Base-by-base conservation (phyloP, 2,329 filamentous ascomycete genomes). In the Neocucurbitaria cava region DNA sequence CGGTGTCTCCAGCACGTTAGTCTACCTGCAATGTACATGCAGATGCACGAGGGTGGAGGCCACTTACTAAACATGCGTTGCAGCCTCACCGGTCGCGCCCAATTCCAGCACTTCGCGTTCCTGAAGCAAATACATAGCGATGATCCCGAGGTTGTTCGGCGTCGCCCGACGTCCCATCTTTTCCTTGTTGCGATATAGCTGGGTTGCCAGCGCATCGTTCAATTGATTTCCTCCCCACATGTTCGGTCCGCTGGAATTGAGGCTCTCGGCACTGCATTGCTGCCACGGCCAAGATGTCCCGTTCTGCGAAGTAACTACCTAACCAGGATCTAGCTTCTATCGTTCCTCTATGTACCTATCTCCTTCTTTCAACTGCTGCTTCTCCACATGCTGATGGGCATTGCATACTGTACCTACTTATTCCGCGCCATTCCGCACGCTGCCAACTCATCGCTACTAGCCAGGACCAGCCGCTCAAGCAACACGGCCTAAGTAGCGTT, bases 31-130 rank as follows among this genome's bases (percentile, higher is more conserved):
- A n/a, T n/a, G n/a, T n/a, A n/a, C n/a, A n/a, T n/a, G n/a, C 49
- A 51, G 46, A 54, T 56, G 57, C 43, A 51, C 49, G 40, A n/a
- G 20, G 52, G 38, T 56, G 54, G 50, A 58, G 46, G 52, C 24
- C 40, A 43, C n/a, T n/a, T n/a, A n/a, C n/a, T n/a, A n/a, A n/a
- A n/a, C 57, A 64, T 57, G 65, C 62, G 58, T 62, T 53, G 63
- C 61, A 69, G 65, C 66, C 65, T 67, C 63, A 69, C 65, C 64
- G 66, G 65, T 64, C 51, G 53, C 51, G 52, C 50, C 52, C 41
- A 50, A 43, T 21, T 28, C 17, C 33, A 44, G 31, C 44, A 28
- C 46, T 17, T 20, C 20, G 20, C 40, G 52, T 42, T 48, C 44
- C 49, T 49, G 55, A 56, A 53, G 43, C 35, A 23, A 13, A 46